Base-by-base conservation (phyloP, 2,329 filamentous ascomycete genomes). In the Cladophialophora chaetospira region DNA sequence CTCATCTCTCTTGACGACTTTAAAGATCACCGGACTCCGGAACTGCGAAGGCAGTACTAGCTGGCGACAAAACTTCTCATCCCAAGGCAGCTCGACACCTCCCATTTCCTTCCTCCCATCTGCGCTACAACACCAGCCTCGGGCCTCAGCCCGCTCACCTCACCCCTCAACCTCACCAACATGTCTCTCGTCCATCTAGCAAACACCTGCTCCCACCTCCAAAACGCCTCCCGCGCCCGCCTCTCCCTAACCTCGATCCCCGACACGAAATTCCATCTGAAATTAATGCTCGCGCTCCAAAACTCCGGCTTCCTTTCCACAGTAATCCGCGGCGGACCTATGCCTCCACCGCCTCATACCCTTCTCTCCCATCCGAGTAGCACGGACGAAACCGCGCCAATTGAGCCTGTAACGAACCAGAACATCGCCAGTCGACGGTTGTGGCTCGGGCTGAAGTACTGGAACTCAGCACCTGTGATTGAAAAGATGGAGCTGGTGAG, bases 361-460 rank as follows among this genome's bases (percentile, higher is more conserved):
- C 72, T 81, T 23, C 77, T 84, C 10, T 82, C 82, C 60, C 72
- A 74, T 54, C 75, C 77, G 3, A 70, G 73, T 3, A 68, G 69
- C n/a, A 72, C 70, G 36, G 70, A 73, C 40, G 69, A 74, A 58
- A 49, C 66, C 63, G 55, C 70, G 60, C 65, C 67, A 45, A 48
- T 74, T 29, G 78, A 83, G 65, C 78, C 77, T 11, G 79, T 89
- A 55, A 91, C 87, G 45, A 77, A 79, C 60, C 79, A 77, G 66
- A 96, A 95, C 73, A 83, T 91, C 33, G 82, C 91, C 3, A 81
- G 78, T 35, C 82, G 89, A 69, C 81, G 92, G 58, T 77, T 97
- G 64, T 97, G 92, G 92, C 75, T 97, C 10, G 91, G 91, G 1
- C 77, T 96, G 68, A 96, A 96, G 77, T 96, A 96, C 81, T 89